Evolutionary conservation across 352 stramenopile species (phyloP), one percentile per base, ranked within the genome.

Genomic region (Thraustotheca clavata): DNA sequence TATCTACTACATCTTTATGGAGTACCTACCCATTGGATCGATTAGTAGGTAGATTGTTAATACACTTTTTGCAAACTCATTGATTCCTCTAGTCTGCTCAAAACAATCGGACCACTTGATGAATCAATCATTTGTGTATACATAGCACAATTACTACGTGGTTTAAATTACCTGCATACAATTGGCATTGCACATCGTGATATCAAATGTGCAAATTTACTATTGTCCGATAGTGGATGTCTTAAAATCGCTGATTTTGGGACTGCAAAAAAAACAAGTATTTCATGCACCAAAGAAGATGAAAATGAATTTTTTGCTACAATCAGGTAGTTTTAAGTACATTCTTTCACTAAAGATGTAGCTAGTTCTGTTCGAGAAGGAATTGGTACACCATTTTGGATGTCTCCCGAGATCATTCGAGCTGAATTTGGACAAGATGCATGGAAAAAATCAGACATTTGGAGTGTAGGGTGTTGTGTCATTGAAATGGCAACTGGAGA

Each of bases 391-490:
- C 89, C 92, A n/a, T 96, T 94, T 63, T 97, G 89, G 89, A 97
- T 98, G 91, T 90, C 94, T 6, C 94, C 95, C 0, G 95, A 98
- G 77, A 79, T 98, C n/a, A 87, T 97, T 22, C 88, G 85, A 16
- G 84, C 88, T 18, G 76, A 90, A 49, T 76, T 86, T 62, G 75
- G 85, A 3, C 65, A 52, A 0, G 74, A 91, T 38, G 75, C 71
- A 20, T 96, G 88, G 88, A 80, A 75, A n/a, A 94, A 94, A 57
- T 79, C 89, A 0, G 91, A 97, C 70, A 76, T 97, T 22, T 97
- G 91, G 91, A 87, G 78, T 3, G 69, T 97, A 32, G 91, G 90
- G 24, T 96, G 88, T 60, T 87, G 91, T 11, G 69, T 93, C 49
- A 74, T 97, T 16, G 88, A 97, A 68, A 95, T 97, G 77, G 69